Evolutionary conservation across 768 basidiomycete species (phyloP).

Genomic region (Gymnopilus junonius): DNA sequence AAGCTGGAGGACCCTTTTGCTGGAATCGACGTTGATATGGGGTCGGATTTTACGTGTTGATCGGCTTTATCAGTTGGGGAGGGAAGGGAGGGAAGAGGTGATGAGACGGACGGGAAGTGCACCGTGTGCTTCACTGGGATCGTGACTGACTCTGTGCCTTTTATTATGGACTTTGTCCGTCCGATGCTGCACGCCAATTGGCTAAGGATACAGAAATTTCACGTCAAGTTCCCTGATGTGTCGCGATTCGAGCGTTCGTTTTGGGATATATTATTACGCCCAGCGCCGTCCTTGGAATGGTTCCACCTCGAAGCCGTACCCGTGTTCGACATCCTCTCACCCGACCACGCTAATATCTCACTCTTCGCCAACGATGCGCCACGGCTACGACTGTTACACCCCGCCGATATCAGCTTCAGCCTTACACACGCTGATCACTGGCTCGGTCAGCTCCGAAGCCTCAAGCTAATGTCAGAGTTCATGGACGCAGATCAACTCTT

Average conservation of each 20-base stretch:
- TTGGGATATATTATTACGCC: background rate
- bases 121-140: background rate
- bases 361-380: background rate
- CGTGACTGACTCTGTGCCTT: background rate
- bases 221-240: background rate
- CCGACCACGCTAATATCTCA: background rate
- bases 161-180: background rate
- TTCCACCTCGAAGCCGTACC: background rate
- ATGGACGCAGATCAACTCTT: background rate
- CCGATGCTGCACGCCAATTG: background rate
- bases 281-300: background rate
- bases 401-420: background rate
- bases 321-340: background rate
- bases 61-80: background rate
- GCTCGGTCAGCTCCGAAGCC: background rate
- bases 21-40: background rate
- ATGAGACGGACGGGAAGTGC: background rate
- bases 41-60: background rate
- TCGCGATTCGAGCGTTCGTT: background rate
- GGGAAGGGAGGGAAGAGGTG: background rate
- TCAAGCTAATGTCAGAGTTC: background rate
- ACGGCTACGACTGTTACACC: background rate
- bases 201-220: background rate
- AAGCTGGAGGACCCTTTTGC: background rate
- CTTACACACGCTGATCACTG: background rate